Evolutionary conservation across 352 stramenopile species (phyloP).

Genomic region (Globisporangium splendens): DNA sequence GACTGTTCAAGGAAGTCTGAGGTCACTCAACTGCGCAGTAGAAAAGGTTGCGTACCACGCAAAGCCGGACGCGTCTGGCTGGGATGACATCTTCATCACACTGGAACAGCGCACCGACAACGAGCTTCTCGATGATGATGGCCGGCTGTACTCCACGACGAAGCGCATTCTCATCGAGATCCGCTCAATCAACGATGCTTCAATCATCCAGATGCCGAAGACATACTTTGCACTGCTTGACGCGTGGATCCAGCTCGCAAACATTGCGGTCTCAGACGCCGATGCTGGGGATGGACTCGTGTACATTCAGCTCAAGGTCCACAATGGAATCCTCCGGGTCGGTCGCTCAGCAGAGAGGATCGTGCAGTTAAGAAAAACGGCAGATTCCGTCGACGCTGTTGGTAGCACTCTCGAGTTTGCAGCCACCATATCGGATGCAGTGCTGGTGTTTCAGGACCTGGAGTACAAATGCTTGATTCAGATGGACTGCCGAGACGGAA

Average conservation of each 20-base stretch:
- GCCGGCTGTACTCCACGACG: slow-evolving; percentile 24
- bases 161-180: slow-evolving; percentile 42
- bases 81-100: slow-evolving; percentile 40
- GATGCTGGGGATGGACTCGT: slow-evolving; percentile 37
- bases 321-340: slow-evolving; percentile 31
- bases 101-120: slow-evolving; percentile 21
- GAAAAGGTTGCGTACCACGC: slow-evolving; percentile 48
- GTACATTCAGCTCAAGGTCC: slow-evolving; percentile 39
- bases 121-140: slow-evolving; percentile 10
- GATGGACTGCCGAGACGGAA: slow-evolving; percentile 23
- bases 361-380: not conserved
- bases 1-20: slow-evolving; percentile 26
- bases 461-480: slow-evolving; percentile 33
- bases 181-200: slow-evolving; percentile 38
- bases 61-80: slow-evolving; percentile 19
- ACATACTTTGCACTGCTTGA: slow-evolving; percentile 27
- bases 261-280: slow-evolving; percentile 32
- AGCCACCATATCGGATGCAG: slow-evolving; percentile 14
- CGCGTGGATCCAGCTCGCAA: slow-evolving; percentile 22
- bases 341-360: not conserved
- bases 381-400: slow-evolving; percentile 1
- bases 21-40: slow-evolving; percentile 43
- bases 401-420: slow-evolving; percentile 32
- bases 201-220: slow-evolving; percentile 23
- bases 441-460: slow-evolving; percentile 23